A percentile compares a stretch with the other conserved stretches of the same genome.
Evolutionary conservation across 371 early-diverging fungal species (phyloP).

Genomic region (Mortierella sp.): DNA sequence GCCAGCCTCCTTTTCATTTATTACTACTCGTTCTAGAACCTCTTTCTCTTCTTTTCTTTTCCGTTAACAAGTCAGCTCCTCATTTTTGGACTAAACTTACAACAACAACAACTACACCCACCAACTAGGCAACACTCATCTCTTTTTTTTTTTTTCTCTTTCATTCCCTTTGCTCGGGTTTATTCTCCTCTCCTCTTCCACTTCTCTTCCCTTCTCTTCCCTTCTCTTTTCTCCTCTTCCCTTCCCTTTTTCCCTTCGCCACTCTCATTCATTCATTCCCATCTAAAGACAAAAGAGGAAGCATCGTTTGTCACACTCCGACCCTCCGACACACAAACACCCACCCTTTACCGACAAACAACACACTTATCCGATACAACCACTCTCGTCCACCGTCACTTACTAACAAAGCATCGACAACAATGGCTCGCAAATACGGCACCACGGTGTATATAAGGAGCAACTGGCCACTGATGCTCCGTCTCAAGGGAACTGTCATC

Average conservation of each 20-base stretch:
- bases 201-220: not conserved
- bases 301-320: not conserved
- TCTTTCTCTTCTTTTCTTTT: not conserved
- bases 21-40: conserved; percentile 4
- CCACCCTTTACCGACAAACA: not conserved
- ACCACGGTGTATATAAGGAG: conserved; percentile 33
- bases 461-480: conserved; percentile 58
- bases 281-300: not conserved
- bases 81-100: not conserved
- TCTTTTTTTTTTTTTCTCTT: not conserved
- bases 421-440: conserved; percentile 35
- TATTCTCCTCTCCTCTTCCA: not conserved
- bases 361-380: not conserved
- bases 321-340: not conserved
- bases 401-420: not conserved
- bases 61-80: not conserved
- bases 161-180: not conserved
- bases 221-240: not conserved
- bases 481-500: conserved; percentile 54
- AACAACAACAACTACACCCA: not conserved
- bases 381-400: not conserved
- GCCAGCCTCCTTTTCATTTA: not conserved
- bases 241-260: not conserved
- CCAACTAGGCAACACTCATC: not conserved
- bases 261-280: not conserved